These are phyloP conservation scores for Penicillium longicatenatum DNA, from an alignment of 495 filamentous ascomycete genomes.

Conservation along the genomic window DNA sequence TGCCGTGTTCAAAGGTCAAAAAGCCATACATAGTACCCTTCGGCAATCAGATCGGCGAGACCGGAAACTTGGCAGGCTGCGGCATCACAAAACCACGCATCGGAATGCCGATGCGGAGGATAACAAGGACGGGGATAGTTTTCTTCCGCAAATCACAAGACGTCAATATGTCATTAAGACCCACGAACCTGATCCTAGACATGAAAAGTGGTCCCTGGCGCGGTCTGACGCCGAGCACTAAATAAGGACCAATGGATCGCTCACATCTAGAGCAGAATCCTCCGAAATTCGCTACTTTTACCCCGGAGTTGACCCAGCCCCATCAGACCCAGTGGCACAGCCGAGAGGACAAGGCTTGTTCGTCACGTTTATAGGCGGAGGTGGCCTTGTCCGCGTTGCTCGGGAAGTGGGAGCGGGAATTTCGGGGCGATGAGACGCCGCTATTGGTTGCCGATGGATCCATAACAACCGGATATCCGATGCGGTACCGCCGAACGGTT, in stretches of 20 bases:
- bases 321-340: slow-evolving; percentile 8
- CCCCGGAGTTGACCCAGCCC: slow-evolving; percentile 20
- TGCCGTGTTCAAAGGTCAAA: not conserved
- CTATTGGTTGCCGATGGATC: slow-evolving; percentile 18
- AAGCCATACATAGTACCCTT: not conserved
- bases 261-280: not conserved
- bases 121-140: slow-evolving; percentile 18
- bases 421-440: slow-evolving; percentile 20
- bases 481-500: slow-evolving; percentile 17
- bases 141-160: slow-evolving; percentile 21
- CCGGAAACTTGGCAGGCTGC: slow-evolving; percentile 15
- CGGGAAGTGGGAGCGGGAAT: slow-evolving; percentile 25
- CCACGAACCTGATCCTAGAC: not conserved
- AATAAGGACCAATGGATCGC: not conserved
- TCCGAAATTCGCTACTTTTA: slow-evolving; percentile 32
- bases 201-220: slow-evolving; percentile 13
- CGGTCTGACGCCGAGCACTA: not conserved
- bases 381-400: slow-evolving; percentile 13
- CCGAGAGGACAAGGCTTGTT: not conserved
- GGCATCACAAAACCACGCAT: slow-evolving; percentile 9
- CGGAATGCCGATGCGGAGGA: slow-evolving; percentile 31
- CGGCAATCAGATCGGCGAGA: slow-evolving; percentile 20
- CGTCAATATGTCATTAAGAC: slow-evolving; percentile 1
- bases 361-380: slow-evolving; percentile 8
- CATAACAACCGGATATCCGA: slow-evolving; percentile 22